A percentile compares a stretch with the other conserved stretches of the same genome.
Conservation (phyloP, 805 yeast species). For the Barnettozyma sucrosica region DNA sequence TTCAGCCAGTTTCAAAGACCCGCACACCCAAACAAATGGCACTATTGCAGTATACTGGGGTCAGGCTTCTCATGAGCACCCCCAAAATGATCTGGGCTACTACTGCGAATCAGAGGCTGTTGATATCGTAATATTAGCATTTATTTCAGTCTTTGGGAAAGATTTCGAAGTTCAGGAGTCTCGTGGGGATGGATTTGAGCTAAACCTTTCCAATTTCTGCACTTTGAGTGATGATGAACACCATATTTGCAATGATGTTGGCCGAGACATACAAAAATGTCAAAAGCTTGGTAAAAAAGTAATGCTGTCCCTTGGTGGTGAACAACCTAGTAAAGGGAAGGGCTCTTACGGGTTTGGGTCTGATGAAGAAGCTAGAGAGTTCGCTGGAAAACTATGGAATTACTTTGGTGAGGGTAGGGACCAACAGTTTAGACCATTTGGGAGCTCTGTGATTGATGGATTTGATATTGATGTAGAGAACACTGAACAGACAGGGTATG, state of each 20-base stretch:
- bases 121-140: constrained; percentile 70
- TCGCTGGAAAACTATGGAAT: constrained; percentile 55
- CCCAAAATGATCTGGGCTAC: constrained; percentile 38
- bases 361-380: constrained; percentile 66
- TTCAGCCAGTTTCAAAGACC: constrained; percentile 1
- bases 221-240: constrained; percentile 29
- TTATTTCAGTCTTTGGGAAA: constrained; percentile 30
- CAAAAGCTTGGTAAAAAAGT: constrained; percentile 76
- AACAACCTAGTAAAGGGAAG: constrained; percentile 41
- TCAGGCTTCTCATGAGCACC: constrained; percentile 48
- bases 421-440: constrained; percentile 51
- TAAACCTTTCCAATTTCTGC: constrained; percentile 54
- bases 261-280: constrained; percentile 65
- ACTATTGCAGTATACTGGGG: constrained; percentile 71
- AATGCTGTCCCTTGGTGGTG: constrained; percentile 71
- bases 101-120: constrained; percentile 64
- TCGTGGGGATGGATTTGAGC: constrained; percentile 24
- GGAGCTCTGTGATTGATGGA: constrained; percentile 75
- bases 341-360: constrained; percentile 67
- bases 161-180: constrained; percentile 1
- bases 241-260: constrained; percentile 46
- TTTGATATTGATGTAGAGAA: constrained; percentile 89
- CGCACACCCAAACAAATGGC: constrained; percentile 1
- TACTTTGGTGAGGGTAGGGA: constrained; percentile 50
- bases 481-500: constrained; percentile 57